These are phyloP conservation scores for Ganoderma multipileum DNA, from an alignment of 1,284 basidiomycete species.

Conservation along the genomic window DNA sequence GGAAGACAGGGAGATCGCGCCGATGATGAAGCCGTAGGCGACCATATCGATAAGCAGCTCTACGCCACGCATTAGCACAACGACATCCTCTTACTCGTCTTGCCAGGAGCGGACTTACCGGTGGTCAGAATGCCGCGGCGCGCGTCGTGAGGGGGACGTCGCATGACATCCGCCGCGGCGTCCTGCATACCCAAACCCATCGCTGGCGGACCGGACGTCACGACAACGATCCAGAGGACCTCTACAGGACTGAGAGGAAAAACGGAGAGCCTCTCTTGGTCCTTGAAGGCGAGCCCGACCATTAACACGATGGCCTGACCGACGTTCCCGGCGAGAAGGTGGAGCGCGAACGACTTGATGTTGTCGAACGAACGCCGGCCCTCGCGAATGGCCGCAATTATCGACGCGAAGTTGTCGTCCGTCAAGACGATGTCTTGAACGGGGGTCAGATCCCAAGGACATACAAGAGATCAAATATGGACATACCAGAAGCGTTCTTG, in stretches of 20 bases:
- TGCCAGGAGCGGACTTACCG: neutral
- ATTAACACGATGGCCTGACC: conserved; percentile 66
- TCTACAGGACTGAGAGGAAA: conserved; percentile 66
- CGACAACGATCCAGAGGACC: conserved; percentile 65
- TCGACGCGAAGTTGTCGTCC: conserved; percentile 79
- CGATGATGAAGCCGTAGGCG: conserved; percentile 44
- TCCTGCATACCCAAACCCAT: conserved; percentile 68
- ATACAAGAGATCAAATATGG: neutral
- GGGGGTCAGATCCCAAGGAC: neutral
- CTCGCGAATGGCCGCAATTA: conserved; percentile 70
- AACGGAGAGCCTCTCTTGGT: conserved; percentile 58
- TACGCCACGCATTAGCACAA: neutral
- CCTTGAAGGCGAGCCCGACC: conserved; percentile 73
- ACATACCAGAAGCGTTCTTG: neutral
- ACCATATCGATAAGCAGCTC: neutral
- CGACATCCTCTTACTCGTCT: neutral
- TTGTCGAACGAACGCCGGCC: conserved; percentile 59
- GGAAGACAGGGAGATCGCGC: conserved; percentile 56
- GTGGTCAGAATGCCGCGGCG: conserved; percentile 54
- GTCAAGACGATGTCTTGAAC: conserved; percentile 53
- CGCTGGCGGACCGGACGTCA: conserved; percentile 60
- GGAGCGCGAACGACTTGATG: conserved; percentile 53
- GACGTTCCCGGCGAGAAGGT: conserved; percentile 63
- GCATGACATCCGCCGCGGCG: conserved; percentile 65
- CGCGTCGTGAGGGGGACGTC: conserved; percentile 54